Base-by-base conservation (phyloP, 2,329 filamentous ascomycete species). In the Aspergillus sp. region DNA sequence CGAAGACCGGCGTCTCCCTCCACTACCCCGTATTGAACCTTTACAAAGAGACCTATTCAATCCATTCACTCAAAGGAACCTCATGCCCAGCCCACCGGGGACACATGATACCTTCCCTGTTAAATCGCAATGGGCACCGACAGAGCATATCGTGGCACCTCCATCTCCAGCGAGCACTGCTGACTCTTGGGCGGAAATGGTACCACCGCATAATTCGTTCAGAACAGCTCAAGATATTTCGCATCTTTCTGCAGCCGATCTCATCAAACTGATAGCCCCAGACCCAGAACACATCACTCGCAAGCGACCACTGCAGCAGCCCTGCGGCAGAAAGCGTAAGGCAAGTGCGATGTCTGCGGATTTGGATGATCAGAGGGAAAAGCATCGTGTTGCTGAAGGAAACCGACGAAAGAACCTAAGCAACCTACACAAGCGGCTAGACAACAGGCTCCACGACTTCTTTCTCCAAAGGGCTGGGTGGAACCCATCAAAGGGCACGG, bases 391-490 rank as follows among this genome's bases (percentile, higher is more conserved):
- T 31, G 73, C 73, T 6, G 73, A 75, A 62, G 73, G 73, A 33
- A 75, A 75, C 57, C 68, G 73, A 19, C 71, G 73, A 21, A 74
- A 75, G 63, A 75, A 75, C 56, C 70, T 75, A 3, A 75, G 73
- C 61, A 69, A 73, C 59, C 62, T 75, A 23, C 72, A 74, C 54
- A 72, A 72, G 15, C 71, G 75, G 56, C 55, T 75, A 17, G 73
- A 75, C 54, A 68, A 67, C 59, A 71, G 73, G 3, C 69, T 75
- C 37, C 71, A 73, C 49, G 71, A 75, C 58, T 73, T 70, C 61
- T 75, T 75, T 60, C 67, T 75, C 6, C 70, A 74, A 60, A 67
- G 67, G 15, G 74, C 74, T 15, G 73, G 74, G 40, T 77, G 74
- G 73, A 75, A 77, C 48, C 70, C 68, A 19, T 67, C 70, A 37